Evolutionary conservation across 179 eudicot species (phyloP), one percentile per base, ranked within the genome.

Genomic region (Heliamphora pulchella): DNA sequence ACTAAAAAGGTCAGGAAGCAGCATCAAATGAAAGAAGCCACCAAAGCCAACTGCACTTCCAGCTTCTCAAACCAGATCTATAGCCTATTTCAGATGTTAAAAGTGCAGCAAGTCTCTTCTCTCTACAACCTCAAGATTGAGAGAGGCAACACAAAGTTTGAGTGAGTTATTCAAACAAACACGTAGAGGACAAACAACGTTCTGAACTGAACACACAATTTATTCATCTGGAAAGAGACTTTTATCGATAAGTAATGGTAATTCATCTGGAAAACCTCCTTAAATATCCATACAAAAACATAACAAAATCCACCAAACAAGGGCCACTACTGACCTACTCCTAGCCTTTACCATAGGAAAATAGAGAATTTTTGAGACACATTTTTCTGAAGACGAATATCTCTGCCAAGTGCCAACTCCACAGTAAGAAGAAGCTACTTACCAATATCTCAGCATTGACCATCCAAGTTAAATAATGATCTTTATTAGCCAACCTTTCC

Each of bases 11-110:
- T 39, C 11, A 70, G 74, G 48, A 70, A 8, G 54, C 55, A 48
- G 57, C 20, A n/a, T 71, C 57, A 71, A 71, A 48, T 5, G 51
- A n/a, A 71, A 57, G 22, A 71, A n/a, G 57, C 57, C 41, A 46
- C 41, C 75, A 17, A n/a, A 47, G 75, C 75, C 75, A 71, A 53
- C 18, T 71, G 55, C 57, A 71, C 57, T 47, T 71, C 57, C 39
- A 47, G 74, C 8, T 8, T 54, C 58, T 54, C 58, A 71, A 7
- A 39, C 48, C 75, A n/a, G 41, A 71, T 44, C 20, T 14, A 71
- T 71, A 71, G 75, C 75, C 11, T 8, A 71, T 71, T 47, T 31
- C 31, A 31, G 31, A 31, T 31, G 31, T 31, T 31, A 31, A 31
- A 31, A 31, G 31, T 31, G 31, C 31, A 31, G 31, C 31, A 31